These are phyloP conservation scores for Carex kokanica DNA, from an alignment of 176 grass and related monocot species.

Conservation along the genomic window DNA sequence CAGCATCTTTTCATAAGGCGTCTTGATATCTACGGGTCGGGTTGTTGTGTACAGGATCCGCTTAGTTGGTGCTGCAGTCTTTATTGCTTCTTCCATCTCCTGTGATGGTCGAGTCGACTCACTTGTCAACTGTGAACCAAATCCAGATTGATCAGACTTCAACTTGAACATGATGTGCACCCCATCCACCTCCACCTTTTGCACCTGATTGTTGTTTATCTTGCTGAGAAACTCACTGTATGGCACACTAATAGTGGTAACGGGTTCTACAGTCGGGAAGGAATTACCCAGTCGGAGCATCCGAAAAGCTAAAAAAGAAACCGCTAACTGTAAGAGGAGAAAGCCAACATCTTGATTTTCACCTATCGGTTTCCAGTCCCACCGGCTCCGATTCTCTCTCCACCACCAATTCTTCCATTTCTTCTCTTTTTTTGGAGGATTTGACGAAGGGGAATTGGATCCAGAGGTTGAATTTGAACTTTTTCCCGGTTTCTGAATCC, in stretches of 20 bases:
- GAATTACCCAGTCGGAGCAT: conserved; percentile 73
- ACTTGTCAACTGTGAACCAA: conserved; percentile 29
- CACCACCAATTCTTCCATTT: conserved; percentile 71
- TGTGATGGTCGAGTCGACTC: conserved; percentile 22
- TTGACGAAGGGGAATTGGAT: conserved; percentile 28
- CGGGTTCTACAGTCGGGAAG: conserved; percentile 65
- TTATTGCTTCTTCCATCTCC: conserved; percentile 38
- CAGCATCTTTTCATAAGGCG: conserved; percentile 98
- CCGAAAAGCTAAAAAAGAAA: conserved; percentile 81
- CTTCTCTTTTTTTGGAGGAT: conserved; percentile 56
- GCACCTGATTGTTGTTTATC: conserved; percentile 85
- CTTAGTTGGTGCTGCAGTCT: conserved; percentile 42
- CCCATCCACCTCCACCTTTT: conserved; percentile 93
- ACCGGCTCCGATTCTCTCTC: conserved; percentile 38
- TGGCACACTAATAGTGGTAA: conserved; percentile 60
- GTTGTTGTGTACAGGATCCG: conserved; percentile 79
- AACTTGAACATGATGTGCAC: conserved; percentile 90
- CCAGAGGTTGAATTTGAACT: conserved; percentile 37
- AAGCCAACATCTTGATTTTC: conserved; percentile 83
- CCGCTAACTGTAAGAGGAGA: conserved; percentile 84
- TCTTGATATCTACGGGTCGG: conserved; percentile 81
- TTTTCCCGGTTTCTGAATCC: conserved; percentile 29
- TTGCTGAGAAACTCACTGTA: conserved; percentile 93
- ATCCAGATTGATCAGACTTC: conserved; percentile 41
- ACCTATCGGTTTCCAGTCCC: conserved; percentile 90